Evolutionary conservation across 805 yeast species (phyloP).

Genomic region (Geotrichum ghanense): DNA sequence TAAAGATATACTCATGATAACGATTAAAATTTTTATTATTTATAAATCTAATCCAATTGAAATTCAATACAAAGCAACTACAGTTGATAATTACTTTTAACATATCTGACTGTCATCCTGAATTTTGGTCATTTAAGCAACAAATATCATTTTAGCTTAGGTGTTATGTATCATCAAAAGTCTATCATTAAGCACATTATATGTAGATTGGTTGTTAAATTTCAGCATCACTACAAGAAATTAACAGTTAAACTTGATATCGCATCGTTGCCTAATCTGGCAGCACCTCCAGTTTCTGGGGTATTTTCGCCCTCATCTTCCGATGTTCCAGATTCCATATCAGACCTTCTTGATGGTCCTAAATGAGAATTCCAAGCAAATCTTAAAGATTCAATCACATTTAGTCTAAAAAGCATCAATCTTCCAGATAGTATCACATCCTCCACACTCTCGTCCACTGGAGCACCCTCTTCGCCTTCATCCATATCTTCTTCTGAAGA

Average conservation of each 20-base stretch:
- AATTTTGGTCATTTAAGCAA: no score
- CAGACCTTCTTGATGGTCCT: not conserved
- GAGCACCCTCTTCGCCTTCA: not conserved
- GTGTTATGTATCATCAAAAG: no score
- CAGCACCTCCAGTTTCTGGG: no score
- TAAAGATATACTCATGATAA: no score
- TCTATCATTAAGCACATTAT: no score
- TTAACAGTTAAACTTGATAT: not conserved
- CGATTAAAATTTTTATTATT: no score
- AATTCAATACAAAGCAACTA: no score
- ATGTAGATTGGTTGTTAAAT: not conserved
- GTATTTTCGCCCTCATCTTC: not conserved
- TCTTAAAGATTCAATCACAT: not conserved
- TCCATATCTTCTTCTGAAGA: not conserved
- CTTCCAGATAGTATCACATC: not conserved
- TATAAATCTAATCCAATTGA: no score
- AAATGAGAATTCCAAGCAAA: constrained; percentile 1
- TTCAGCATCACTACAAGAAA: not conserved
- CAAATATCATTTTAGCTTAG: no score
- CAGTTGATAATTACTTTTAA: no score
- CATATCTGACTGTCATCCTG: no score
- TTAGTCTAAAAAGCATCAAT: not conserved
- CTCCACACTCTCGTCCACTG: not conserved
- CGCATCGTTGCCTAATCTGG: not conserved
- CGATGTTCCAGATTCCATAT: not conserved